phyloP scores from a whole-genome alignment of 1,139 yeast species.

The Kurtzmaniella natalensis region DNA sequence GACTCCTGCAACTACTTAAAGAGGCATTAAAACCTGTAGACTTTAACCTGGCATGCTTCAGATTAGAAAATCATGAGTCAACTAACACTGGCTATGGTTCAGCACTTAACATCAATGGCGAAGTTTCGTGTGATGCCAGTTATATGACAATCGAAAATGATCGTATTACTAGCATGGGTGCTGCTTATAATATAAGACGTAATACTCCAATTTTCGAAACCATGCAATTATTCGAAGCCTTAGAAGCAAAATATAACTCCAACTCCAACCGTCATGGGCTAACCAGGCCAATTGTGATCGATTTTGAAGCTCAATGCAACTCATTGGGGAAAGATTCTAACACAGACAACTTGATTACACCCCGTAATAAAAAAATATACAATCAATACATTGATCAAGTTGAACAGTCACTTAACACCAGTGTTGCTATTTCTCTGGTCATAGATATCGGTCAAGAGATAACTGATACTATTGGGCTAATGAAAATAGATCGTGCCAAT shows the following conservation, averaged over 20 bases:
- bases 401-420: not conserved
- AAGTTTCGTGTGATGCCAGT: slow-evolving; percentile 52
- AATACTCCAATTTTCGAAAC: slow-evolving; percentile 21
- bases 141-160: slow-evolving; percentile 15
- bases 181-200: slow-evolving; percentile 21
- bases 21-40: slow-evolving; percentile 15
- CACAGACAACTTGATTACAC: slow-evolving; percentile 2
- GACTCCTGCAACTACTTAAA: slow-evolving; percentile 21
- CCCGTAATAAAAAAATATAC: slow-evolving; percentile 2
- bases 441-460: not conserved
- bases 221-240: slow-evolving; percentile 14
- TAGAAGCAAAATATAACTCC: slow-evolving; percentile 8
- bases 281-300: slow-evolving; percentile 22
- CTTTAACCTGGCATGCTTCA: slow-evolving; percentile 16
- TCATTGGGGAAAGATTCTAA: slow-evolving; percentile 6
- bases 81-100: slow-evolving; percentile 61
- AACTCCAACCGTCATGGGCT: slow-evolving; percentile 16
- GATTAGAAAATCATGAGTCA: slow-evolving; percentile 39
- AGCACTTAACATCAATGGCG: slow-evolving; percentile 41
- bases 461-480: slow-evolving; percentile 34
- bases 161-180: slow-evolving; percentile 12
- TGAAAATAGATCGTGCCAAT: too few species aligned
- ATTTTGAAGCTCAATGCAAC: slow-evolving; percentile 2
- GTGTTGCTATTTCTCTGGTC: not conserved
- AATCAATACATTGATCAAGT: not conserved